phyloP scores from a whole-genome alignment of 163 green algal species.

The Prototheca cutis region DNA sequence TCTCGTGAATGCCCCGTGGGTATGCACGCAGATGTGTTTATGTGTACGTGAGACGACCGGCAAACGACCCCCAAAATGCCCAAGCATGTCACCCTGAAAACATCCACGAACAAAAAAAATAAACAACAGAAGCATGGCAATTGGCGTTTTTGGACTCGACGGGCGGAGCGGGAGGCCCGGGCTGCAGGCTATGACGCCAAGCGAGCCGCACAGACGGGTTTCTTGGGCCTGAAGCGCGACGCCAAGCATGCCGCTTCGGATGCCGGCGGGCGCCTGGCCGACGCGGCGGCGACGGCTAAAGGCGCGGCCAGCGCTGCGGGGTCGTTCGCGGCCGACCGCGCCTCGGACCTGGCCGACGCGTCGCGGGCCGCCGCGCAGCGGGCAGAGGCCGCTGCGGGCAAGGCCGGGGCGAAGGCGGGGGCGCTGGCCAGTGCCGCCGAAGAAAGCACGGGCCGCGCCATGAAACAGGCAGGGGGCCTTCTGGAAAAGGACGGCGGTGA shows the following conservation, averaged over 20 bases:
- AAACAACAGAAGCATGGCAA: too few relatives aligned
- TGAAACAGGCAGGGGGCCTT: background rate
- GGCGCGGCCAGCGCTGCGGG: background rate
- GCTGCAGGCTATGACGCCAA: background rate
- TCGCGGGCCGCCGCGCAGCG: background rate
- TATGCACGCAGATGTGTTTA: too few relatives aligned
- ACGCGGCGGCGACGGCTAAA: background rate
- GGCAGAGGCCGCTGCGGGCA: background rate
- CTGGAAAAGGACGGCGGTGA: background rate
- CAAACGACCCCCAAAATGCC: too few relatives aligned
- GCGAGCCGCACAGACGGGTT: conserved; percentile 4
- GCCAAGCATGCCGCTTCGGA: background rate
- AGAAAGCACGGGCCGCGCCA: background rate
- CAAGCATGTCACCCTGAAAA: too few relatives aligned
- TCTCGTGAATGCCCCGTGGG: too few relatives aligned
- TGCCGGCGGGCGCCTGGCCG: background rate
- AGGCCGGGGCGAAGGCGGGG: background rate
- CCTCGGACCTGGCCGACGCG: background rate
- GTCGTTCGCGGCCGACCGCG: background rate
- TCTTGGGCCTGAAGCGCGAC: conserved; percentile 9
- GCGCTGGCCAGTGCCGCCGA: background rate
- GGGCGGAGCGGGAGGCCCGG: background rate
- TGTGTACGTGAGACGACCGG: too few relatives aligned
- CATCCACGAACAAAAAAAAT: too few relatives aligned
- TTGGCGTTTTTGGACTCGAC: too few relatives aligned